Percentiles rank a stretch among this genome's conserved stretches.
These are phyloP conservation scores for Kalmusia sp. DNA, from an alignment of 2,329 filamentous ascomycete genomes.

Conservation along the genomic window DNA sequence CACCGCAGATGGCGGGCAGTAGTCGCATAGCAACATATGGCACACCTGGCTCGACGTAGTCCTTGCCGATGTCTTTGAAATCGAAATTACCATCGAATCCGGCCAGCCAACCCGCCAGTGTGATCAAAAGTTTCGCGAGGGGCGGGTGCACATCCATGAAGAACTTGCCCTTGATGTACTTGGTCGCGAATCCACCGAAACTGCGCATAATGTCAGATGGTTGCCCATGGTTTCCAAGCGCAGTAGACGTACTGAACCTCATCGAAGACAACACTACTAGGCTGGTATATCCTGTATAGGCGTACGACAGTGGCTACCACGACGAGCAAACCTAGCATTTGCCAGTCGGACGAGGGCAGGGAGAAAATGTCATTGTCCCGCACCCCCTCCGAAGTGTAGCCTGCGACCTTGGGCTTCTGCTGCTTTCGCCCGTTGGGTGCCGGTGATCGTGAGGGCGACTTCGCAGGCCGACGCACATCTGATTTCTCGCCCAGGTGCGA, in stretches of 20 bases:
- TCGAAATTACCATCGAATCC: conserved; percentile 96
- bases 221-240: not conserved
- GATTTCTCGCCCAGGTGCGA: conserved; percentile 42
- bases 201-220: conserved; percentile 56
- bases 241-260: conserved; percentile 86
- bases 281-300: conserved; percentile 94
- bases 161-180: conserved; percentile 99
- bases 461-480: conserved; percentile 37
- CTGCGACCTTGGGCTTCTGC: conserved; percentile 40
- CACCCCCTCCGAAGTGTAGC: conserved; percentile 81
- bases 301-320: conserved; percentile 79
- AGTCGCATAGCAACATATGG: conserved; percentile 98
- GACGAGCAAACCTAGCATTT: conserved; percentile 75
- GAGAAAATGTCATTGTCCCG: conserved; percentile 91
- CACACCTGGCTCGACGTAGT: conserved; percentile 92
- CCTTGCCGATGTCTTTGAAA: conserved; percentile 99
- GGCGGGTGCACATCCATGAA: conserved; percentile 99
- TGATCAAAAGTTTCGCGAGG: conserved; percentile 94
- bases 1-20: conserved; percentile 87
- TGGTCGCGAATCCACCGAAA: conserved; percentile 96
- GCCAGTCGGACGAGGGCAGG: conserved; percentile 83
- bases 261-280: conserved; percentile 95
- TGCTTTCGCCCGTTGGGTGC: conserved; percentile 40
- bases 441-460: conserved; percentile 42
- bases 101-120: conserved; percentile 90